Conservation (phyloP, 1,139 yeast species). For the Kodamaea fungicola region DNA sequence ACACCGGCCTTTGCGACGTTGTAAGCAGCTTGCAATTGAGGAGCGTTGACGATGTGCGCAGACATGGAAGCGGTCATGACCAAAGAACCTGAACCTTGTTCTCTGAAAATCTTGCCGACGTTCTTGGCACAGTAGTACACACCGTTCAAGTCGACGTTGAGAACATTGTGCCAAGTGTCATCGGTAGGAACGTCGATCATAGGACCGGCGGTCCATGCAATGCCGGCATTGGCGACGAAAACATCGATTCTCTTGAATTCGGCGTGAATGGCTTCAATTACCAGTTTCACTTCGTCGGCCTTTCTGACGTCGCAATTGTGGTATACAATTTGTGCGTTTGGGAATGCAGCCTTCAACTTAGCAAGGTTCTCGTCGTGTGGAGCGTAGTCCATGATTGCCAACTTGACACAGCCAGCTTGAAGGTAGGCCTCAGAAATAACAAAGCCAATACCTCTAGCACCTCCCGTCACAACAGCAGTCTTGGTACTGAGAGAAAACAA, state of each 20-base stretch:
- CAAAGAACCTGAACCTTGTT: constrained; percentile 47
- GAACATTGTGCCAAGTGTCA: constrained; percentile 43
- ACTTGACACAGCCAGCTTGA: constrained; percentile 41
- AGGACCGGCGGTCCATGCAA: constrained; percentile 42
- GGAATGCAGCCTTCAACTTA: constrained; percentile 26
- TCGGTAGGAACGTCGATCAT: constrained; percentile 40
- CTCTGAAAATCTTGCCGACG: constrained; percentile 37
- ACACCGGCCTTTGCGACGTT: constrained; percentile 45
- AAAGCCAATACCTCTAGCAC: constrained; percentile 44
- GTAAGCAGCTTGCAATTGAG: constrained; percentile 60
- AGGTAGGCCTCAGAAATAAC: constrained; percentile 45
- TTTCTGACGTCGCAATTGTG: constrained; percentile 41
- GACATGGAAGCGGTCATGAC: constrained; percentile 65
- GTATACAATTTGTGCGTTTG: constrained; percentile 31
- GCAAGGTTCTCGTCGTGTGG: constrained; percentile 28
- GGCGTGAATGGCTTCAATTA: constrained; percentile 28
- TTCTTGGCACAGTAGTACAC: constrained; percentile 45
- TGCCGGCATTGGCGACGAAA: constrained; percentile 53
- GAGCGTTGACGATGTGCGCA: constrained; percentile 62
- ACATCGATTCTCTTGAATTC: constrained; percentile 46
- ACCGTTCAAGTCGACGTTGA: constrained; percentile 44
- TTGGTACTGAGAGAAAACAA: constrained; percentile 35
- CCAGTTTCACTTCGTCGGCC: constrained; percentile 33
- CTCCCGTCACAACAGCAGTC: constrained; percentile 42
- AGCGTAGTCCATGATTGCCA: constrained; percentile 44